Percentiles rank a stretch among this genome's conserved stretches.
Evolutionary conservation across 257 asterid species (phyloP).

Genomic region (Fraxinus pennsylvanica): DNA sequence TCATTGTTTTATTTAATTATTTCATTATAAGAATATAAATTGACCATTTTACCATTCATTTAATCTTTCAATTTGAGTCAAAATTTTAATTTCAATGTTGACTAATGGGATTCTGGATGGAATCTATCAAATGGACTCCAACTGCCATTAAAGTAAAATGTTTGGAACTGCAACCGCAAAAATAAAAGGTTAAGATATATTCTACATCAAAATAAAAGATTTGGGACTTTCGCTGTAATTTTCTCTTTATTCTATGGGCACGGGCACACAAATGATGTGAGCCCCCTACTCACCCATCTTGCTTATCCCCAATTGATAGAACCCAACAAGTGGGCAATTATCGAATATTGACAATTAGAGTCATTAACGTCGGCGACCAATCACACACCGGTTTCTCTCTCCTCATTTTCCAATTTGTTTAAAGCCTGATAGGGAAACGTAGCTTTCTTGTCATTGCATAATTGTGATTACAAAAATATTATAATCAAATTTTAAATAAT

Average conservation of each 20-base stretch:
- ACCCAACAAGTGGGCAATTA: conserved; percentile 13
- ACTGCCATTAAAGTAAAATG: no score
- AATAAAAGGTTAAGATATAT: no score
- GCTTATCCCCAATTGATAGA: conserved; percentile 15
- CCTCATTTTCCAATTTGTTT: neutral
- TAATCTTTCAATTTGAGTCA: no score
- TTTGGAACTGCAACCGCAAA: no score
- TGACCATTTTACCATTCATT: no score
- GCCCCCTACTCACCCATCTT: conserved; percentile 6
- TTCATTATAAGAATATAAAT: no score
- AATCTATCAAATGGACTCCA: no score
- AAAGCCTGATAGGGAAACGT: conserved; percentile 24
- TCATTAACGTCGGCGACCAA: conserved; percentile 18
- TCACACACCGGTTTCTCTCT: conserved; percentile 8
- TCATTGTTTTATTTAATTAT: no score
- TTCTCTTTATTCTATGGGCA: neutral
- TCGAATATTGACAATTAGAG: neutral
- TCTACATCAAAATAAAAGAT: no score
- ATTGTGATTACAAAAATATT: neutral
- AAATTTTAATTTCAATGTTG: no score
- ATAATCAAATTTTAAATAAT: neutral
- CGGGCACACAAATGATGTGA: neutral
- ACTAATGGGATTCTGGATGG: no score
- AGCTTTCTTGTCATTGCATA: conserved; percentile 5
- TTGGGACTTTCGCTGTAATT: no score